Percentiles rank a stretch among this genome's conserved stretches.
Evolutionary conservation across 139 green algal genomes (phyloP).

Genomic region (Chlorella ohadii): DNA sequence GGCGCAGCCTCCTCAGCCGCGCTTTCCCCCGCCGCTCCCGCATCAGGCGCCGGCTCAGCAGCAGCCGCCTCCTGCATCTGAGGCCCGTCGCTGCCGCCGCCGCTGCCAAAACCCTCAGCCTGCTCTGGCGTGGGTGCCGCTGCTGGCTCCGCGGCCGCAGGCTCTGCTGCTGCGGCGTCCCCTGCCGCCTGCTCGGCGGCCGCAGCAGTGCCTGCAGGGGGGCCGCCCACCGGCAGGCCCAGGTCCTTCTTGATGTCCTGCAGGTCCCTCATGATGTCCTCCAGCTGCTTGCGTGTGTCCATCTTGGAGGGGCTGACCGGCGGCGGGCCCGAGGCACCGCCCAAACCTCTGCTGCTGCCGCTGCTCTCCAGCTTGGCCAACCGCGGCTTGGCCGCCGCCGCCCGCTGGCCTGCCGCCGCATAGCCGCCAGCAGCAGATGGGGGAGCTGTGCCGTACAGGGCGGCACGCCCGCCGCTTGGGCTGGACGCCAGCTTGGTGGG

Average conservation of each 20-base stretch:
- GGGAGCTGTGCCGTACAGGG: background rate
- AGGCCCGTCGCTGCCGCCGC: background rate
- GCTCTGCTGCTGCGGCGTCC: background rate
- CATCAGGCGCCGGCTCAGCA: background rate
- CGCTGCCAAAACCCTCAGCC: too few relatives aligned
- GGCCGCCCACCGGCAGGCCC: background rate
- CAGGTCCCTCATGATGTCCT: slow-evolving; percentile 46
- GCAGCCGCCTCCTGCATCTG: slow-evolving; percentile 3
- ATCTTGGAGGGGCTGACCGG: slow-evolving; percentile 8
- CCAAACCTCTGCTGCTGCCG: too few relatives aligned
- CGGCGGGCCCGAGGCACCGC: background rate
- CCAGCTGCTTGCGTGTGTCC: slow-evolving; percentile 28
- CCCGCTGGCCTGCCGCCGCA: background rate
- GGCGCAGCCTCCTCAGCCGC: background rate
- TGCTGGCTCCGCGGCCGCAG: background rate
- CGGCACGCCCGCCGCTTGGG: background rate
- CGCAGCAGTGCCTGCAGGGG: background rate
- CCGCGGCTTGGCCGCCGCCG: too few relatives aligned
- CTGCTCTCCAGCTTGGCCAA: too few relatives aligned
- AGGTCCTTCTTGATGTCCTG: slow-evolving; percentile 42
- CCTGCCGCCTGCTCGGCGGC: background rate
- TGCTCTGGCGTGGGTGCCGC: background rate
- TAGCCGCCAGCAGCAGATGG: background rate
- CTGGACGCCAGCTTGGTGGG: slow-evolving; percentile 11
- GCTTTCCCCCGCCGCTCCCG: too few relatives aligned